phyloP scores from a whole-genome alignment of 2,329 filamentous ascomycete species.

The Diaporthe aspalathi region DNA sequence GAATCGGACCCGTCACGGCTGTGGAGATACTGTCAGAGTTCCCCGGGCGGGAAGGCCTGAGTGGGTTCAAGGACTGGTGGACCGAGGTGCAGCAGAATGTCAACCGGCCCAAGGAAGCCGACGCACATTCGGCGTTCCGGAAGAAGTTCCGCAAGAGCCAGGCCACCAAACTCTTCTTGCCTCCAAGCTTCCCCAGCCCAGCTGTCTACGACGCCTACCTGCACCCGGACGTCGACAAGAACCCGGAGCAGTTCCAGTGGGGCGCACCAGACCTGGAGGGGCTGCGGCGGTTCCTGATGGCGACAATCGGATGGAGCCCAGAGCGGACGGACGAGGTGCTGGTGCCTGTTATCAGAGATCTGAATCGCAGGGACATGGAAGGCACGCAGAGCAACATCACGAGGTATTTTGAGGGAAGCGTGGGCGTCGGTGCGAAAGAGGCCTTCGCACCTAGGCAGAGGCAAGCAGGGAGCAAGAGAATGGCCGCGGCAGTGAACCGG shows the following conservation, averaged over 20 bases:
- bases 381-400: constrained; percentile 98
- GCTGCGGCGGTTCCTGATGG: constrained; percentile 85
- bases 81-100: constrained; percentile 73
- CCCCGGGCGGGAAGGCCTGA: constrained; percentile 67
- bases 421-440: constrained; percentile 74
- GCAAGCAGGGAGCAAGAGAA: constrained; percentile 75
- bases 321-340: constrained; percentile 96
- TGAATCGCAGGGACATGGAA: constrained; percentile 89
- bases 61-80: constrained; percentile 92
- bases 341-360: constrained; percentile 93
- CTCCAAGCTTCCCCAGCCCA: constrained; percentile 79
- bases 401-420: constrained; percentile 81
- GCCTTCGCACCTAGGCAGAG: constrained; percentile 78
- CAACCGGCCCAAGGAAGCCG: constrained; percentile 73
- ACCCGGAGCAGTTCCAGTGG: constrained; percentile 88
- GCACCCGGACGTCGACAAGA: constrained; percentile 84
- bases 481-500: constrained; percentile 79
- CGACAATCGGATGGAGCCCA: constrained; percentile 90
- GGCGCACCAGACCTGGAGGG: constrained; percentile 93
- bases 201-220: constrained; percentile 87
- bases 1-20: constrained; percentile 93
- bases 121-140: constrained; percentile 73
- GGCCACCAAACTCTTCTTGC: constrained; percentile 86
- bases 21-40: constrained; percentile 96
- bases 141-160: constrained; percentile 87